These are phyloP conservation scores for Ogataea dorogensis DNA, from an alignment of 805 yeast species.

Conservation along the genomic window DNA sequence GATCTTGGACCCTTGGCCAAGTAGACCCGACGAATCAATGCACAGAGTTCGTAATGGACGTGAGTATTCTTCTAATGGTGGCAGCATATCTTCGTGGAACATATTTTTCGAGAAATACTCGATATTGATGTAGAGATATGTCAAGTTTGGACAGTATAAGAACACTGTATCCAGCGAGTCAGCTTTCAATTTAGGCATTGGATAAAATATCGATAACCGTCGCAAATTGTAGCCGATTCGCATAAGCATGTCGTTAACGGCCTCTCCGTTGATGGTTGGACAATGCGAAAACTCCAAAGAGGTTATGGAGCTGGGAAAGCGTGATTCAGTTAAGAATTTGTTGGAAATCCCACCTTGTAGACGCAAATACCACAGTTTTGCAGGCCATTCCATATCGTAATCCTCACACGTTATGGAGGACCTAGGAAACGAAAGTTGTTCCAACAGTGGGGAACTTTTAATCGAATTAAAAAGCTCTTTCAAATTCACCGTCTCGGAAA, in stretches of 20 bases:
- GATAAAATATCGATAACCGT: constrained; percentile 70
- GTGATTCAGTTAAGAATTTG: constrained; percentile 64
- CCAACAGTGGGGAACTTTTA: constrained; percentile 55
- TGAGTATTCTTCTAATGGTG: constrained; percentile 29
- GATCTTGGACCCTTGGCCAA: constrained; percentile 78
- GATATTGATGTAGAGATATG: constrained; percentile 64
- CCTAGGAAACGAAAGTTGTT: constrained; percentile 83
- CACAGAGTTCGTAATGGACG: constrained; percentile 59
- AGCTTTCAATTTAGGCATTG: constrained; percentile 76
- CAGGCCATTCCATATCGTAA: constrained; percentile 73
- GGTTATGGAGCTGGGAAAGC: constrained; percentile 71
- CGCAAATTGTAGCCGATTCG: constrained; percentile 66
- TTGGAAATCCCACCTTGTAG: constrained; percentile 89
- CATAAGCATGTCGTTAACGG: constrained; percentile 59
- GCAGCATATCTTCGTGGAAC: constrained; percentile 46
- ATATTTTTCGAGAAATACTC: constrained; percentile 66
- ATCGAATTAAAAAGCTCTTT: constrained; percentile 78
- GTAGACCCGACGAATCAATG: constrained; percentile 80
- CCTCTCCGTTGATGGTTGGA: constrained; percentile 66
- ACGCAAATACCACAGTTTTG: constrained; percentile 64
- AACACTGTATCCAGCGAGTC: constrained; percentile 74
- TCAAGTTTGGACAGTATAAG: constrained; percentile 71
- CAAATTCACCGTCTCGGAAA: constrained; percentile 86
- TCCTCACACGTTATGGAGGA: constrained; percentile 74
- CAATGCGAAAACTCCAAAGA: constrained; percentile 83